Conservation (phyloP, 139 green algal species). For the Chlamydomonas asymmetrica region DNA sequence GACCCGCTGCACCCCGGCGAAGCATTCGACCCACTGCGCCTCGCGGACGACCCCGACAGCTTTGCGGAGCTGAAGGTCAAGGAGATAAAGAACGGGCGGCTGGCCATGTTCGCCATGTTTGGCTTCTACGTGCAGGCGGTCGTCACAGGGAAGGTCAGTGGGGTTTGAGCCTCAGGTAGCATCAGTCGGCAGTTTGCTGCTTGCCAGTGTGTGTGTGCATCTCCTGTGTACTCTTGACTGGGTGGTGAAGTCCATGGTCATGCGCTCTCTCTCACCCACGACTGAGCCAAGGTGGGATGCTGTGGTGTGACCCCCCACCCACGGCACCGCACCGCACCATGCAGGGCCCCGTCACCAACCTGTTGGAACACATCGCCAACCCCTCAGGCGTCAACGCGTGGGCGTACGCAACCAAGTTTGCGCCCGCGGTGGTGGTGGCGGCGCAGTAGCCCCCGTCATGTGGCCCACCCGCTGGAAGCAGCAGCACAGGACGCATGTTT, state of each 20-base stretch:
- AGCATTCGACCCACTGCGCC: conserved; percentile 86
- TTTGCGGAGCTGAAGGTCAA: conserved; percentile 71
- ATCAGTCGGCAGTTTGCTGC: no score
- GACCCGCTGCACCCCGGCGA: conserved; percentile 36
- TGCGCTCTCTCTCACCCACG: no score
- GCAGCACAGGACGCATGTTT: no score
- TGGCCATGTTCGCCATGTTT: conserved; percentile 69
- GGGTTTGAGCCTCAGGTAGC: no score
- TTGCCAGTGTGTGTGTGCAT: not conserved
- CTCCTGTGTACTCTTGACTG: no score
- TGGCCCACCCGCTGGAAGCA: no score
- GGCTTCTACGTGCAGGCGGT: conserved; percentile 86
- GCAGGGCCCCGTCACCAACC: conserved; percentile 43
- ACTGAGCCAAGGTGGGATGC: no score
- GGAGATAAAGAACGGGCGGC: conserved; percentile 72
- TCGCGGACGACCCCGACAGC: conserved; percentile 87
- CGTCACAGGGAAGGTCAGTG: conserved; percentile 36
- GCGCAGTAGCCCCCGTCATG: no score
- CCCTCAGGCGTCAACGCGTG: conserved; percentile 67
- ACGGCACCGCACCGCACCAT: no score
- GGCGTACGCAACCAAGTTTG: conserved; percentile 57
- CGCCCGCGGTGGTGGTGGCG: no score
- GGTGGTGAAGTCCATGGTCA: no score
- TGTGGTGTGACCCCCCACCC: no score
- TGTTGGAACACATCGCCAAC: conserved; percentile 74